Evolutionary conservation across 2,329 filamentous ascomycete genomes (phyloP), one percentile per base, ranked within the genome.

Genomic region (Neospermospora avenae): DNA sequence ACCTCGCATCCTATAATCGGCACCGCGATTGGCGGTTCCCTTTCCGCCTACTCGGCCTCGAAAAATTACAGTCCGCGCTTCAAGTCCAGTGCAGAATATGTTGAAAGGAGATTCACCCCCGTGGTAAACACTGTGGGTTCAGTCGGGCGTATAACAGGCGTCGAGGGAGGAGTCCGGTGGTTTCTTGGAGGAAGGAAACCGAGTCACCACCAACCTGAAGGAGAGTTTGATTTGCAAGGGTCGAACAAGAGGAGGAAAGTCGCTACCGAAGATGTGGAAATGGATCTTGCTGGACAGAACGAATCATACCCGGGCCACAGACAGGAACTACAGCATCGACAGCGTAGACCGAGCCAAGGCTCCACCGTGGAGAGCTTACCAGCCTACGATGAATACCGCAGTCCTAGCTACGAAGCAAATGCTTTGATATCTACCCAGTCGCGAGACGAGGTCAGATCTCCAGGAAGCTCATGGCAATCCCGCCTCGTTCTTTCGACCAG

Each of bases 41-140:
- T 93, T 7, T 91, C 89, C 1, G 91, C 90, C 1, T 98, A 98
- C 73, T 88, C 89, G 28, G 87, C 84, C 2, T 92, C 90, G 11
- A 97, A 98, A 75, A 91, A 93, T 67, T 96, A 93, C 70, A 96
- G 91, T 1, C 92, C 93, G 0, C 84, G 89, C 2, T 91, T 97
- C 72, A 92, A 90, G 74, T 89, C 90, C n/a, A 85, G 92, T 62
- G 93, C 91, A 52, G 91, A 96, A 73, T 91, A 96, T 69, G 87
- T 97, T 20, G 93, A 98, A 74, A 88, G 90, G 49, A 93, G 91
- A 67, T 85, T 96, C 55, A 90, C 89, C 1, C 92, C 91, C 1
- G 85, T 97, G 55, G 90, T 90, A 55, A 95, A 90, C 70, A 95
- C 91, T 0, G 90, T 96, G 31, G 90, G 90, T 14, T 89, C 86